phyloP scores from a whole-genome alignment of 208 protist species.

The Eutreptiella sp. region DNA sequence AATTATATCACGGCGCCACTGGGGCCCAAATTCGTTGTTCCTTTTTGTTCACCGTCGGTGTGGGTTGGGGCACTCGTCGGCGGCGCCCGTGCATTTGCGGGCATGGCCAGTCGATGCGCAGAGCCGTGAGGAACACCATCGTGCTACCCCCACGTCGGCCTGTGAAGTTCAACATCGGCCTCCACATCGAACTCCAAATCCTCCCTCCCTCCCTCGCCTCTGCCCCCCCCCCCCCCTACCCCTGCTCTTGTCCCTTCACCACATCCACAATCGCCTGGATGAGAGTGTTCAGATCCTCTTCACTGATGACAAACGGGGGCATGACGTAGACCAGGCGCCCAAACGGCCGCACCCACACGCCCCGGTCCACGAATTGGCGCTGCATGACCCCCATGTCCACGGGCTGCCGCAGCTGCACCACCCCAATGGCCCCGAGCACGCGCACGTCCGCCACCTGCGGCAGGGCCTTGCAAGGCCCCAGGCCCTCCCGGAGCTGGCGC shows the following conservation, averaged over 20 bases:
- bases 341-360: conserved; percentile 32
- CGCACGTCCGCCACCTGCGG: conserved; percentile 16
- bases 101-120: no score
- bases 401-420: conserved; percentile 19
- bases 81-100: no score
- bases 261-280: conserved; percentile 16
- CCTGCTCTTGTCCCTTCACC: conserved; percentile 1
- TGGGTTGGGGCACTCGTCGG: no score
- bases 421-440: conserved; percentile 31
- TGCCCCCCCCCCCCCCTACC: no score
- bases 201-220: no score
- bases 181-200: no score
- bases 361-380: conserved; percentile 3
- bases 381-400: background rate
- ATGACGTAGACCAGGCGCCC: conserved; percentile 28
- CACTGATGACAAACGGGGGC: conserved; percentile 24
- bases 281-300: conserved; percentile 3
- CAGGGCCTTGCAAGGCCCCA: background rate
- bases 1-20: no score
- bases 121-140: no score
- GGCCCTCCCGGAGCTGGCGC: background rate
- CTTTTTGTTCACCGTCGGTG: no score
- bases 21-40: no score
- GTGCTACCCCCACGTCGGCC: no score
- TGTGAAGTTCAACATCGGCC: no score